phyloP scores from a whole-genome alignment of 257 asterid species.

The Parsonsia alboflavescens region DNA sequence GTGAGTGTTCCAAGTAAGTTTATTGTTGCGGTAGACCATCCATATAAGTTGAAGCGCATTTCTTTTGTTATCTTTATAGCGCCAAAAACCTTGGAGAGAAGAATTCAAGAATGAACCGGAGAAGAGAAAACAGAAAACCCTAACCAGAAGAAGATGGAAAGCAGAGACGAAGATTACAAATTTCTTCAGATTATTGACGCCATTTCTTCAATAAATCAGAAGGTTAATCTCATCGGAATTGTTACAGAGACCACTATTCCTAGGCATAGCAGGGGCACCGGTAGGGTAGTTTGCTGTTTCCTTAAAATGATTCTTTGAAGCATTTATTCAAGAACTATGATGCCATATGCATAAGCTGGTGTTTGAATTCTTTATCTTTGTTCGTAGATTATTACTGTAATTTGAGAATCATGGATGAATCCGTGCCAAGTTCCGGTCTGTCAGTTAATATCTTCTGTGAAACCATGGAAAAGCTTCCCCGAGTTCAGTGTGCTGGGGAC shows the following conservation, averaged over 20 bases:
- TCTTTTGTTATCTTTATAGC: not conserved
- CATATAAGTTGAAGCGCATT: no score
- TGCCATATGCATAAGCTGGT: not conserved
- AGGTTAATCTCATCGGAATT: conserved; percentile 61
- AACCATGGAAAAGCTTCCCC: conserved; percentile 61
- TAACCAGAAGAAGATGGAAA: conserved; percentile 25
- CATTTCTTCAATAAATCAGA: conserved; percentile 41
- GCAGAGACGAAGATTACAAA: conserved; percentile 40
- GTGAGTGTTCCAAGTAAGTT: no score
- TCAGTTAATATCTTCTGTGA: conserved; percentile 44
- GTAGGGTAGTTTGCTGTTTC: conserved; percentile 19
- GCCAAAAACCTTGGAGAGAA: not conserved
- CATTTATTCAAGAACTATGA: not conserved
- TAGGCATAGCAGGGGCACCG: conserved; percentile 57
- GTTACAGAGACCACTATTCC: conserved; percentile 48
- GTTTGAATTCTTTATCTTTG: not conserved
- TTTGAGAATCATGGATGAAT: conserved; percentile 52
- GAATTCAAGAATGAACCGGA: not conserved
- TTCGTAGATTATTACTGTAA: conserved; percentile 54
- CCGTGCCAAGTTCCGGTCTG: conserved; percentile 45
- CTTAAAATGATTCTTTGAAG: not conserved
- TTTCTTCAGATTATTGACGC: conserved; percentile 54
- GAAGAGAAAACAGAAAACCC: not conserved
- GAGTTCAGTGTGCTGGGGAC: conserved; percentile 52
- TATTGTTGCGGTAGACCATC: no score